Evolutionary conservation across 306 rosid species (phyloP).

Genomic region (Castanospermum australe): DNA sequence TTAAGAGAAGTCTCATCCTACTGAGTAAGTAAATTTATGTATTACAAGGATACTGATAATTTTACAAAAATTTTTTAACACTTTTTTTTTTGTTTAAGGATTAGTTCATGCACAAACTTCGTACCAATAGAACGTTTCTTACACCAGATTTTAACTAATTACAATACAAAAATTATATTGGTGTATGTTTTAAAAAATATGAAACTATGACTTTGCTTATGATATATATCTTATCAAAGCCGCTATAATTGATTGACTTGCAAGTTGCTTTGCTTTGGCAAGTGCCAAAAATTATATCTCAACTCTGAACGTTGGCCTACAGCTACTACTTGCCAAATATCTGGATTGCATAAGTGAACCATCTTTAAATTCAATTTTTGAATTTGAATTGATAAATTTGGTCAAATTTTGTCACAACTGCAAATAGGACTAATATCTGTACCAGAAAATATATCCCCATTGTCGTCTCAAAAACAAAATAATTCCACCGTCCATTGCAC

Average conservation of each 20-base stretch:
- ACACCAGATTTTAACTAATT: no score
- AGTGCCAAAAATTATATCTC: background rate
- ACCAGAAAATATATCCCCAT: background rate
- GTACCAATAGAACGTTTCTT: no score
- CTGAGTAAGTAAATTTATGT: no score
- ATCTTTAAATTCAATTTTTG: background rate
- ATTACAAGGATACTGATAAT: no score
- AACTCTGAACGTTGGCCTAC: background rate
- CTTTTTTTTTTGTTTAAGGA: no score
- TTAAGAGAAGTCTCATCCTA: no score
- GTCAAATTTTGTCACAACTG: constrained; percentile 8
- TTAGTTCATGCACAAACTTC: no score
- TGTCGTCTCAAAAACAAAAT: background rate
- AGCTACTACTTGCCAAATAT: background rate
- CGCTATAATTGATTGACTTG: background rate
- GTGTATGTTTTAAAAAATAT: background rate
- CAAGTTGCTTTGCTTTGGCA: background rate
- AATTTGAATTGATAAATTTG: background rate
- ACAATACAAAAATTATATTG: background rate
- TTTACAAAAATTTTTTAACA: no score
- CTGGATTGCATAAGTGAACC: background rate
- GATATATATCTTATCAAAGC: background rate
- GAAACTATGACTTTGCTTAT: background rate
- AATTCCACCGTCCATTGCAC: no score
- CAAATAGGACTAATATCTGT: background rate